Evolutionary conservation across 306 rosid genomes (phyloP).

Genomic region (Quercus cerris): DNA sequence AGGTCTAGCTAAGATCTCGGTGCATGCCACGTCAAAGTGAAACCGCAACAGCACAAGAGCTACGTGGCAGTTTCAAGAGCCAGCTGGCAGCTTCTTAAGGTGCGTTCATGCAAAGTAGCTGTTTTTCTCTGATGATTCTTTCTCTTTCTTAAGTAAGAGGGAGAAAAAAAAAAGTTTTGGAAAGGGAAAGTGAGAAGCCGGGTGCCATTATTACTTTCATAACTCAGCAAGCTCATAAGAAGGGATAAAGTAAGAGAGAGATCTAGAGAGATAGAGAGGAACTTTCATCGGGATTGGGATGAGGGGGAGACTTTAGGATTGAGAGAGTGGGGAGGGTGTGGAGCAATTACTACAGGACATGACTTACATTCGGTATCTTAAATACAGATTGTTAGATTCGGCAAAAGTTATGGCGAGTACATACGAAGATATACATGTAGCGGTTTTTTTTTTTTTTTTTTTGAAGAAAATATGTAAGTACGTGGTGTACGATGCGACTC

Average conservation of each 20-base stretch:
- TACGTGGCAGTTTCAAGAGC: conserved; percentile 47
- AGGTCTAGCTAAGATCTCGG: conserved; percentile 26
- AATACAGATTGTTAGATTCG: background rate
- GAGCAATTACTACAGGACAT: background rate
- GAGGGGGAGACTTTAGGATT: background rate
- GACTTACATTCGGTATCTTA: background rate
- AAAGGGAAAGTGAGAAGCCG: background rate
- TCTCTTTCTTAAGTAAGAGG: background rate
- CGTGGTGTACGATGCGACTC: too few species aligned
- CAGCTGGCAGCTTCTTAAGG: conserved; percentile 30
- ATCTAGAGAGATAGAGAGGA: background rate
- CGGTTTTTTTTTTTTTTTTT: too few species aligned
- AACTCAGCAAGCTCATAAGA: background rate
- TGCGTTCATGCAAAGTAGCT: conserved; percentile 32
- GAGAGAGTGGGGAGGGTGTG: background rate
- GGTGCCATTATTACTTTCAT: background rate
- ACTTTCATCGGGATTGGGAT: background rate
- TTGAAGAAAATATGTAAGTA: too few species aligned
- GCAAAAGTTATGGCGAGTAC: background rate
- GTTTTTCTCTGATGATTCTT: background rate
- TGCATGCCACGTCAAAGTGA: conserved; percentile 56
- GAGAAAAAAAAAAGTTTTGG: background rate
- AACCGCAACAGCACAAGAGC: conserved; percentile 19
- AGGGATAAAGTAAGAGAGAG: conserved; percentile 1
- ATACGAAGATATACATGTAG: background rate